Percentiles rank a stretch among this genome's conserved stretches.
phyloP scores from a whole-genome alignment of 192 early-diverging fungal genomes.

The Gryganskiella cystojenkinii region DNA sequence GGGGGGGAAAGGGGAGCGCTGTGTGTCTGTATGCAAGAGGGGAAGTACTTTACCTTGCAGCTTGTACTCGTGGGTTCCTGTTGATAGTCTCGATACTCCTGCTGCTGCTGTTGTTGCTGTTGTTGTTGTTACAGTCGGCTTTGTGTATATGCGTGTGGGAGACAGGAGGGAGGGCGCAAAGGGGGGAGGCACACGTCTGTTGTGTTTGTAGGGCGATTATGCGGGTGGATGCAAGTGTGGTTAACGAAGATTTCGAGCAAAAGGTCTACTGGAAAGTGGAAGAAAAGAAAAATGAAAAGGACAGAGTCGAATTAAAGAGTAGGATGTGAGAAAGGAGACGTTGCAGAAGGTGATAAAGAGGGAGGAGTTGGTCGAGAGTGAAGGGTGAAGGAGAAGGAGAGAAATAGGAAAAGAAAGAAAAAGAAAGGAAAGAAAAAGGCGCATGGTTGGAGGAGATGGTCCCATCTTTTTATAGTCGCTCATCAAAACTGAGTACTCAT shows the following conservation, averaged over 20 bases:
- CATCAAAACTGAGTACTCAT: conserved; percentile 17
- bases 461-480: conserved; percentile 43
- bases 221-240: no score
- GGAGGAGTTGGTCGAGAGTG: neutral
- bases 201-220: no score
- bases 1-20: no score
- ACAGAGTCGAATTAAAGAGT: neutral
- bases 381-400: conserved; percentile 3
- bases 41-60: no score
- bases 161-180: neutral
- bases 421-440: conserved; percentile 5
- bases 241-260: no score
- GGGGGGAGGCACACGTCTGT: no score
- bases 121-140: neutral
- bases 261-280: neutral
- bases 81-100: no score
- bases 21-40: no score
- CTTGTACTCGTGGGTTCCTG: no score
- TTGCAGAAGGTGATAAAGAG: neutral
- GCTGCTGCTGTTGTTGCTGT: conserved; percentile 28
- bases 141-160: neutral
- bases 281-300: neutral
- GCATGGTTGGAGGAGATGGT: conserved; percentile 10
- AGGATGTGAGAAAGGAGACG: neutral
- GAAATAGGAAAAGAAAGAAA: neutral